phyloP scores from a whole-genome alignment of 2,329 filamentous ascomycete species.

The Phialophora chinensis region DNA sequence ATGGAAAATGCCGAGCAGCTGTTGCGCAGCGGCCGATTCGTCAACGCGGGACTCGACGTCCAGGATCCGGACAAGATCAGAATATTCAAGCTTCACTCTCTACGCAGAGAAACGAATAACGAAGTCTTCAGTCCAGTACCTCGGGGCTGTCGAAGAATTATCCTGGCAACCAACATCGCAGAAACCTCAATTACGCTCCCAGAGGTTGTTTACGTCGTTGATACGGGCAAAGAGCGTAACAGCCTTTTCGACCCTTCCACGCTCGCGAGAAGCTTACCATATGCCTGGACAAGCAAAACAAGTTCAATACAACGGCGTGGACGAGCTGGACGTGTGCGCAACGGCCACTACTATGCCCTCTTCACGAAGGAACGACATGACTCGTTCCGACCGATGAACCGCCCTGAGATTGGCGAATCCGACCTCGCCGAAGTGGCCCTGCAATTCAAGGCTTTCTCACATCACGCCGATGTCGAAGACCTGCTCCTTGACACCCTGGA shows the following conservation, averaged over 20 bases:
- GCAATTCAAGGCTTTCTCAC: slow-evolving; percentile 82
- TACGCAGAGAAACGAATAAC: slow-evolving; percentile 51
- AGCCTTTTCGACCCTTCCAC: slow-evolving; percentile 29
- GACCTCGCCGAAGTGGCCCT: slow-evolving; percentile 93
- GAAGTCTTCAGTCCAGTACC: slow-evolving; percentile 51
- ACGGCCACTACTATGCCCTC: slow-evolving; percentile 92
- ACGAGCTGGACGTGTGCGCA: slow-evolving; percentile 90
- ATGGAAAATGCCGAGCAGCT: slow-evolving; percentile 71
- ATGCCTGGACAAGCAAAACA: slow-evolving; percentile 60
- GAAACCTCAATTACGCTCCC: slow-evolving; percentile 98
- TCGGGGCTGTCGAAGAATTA: slow-evolving; percentile 80
- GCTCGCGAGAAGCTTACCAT: slow-evolving; percentile 20
- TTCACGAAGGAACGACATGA: slow-evolving; percentile 92
- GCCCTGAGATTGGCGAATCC: slow-evolving; percentile 90
- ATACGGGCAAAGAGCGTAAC: slow-evolving; percentile 75
- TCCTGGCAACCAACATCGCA: slow-evolving; percentile 95
- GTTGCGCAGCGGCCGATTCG: slow-evolving; percentile 39
- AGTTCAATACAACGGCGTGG: slow-evolving; percentile 95
- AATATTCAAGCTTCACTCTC: slow-evolving; percentile 56
- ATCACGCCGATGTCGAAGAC: slow-evolving; percentile 49
- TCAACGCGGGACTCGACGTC: slow-evolving; percentile 50
- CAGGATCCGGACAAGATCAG: slow-evolving; percentile 48
- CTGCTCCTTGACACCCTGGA: slow-evolving; percentile 87
- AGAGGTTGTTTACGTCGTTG: slow-evolving; percentile 94
- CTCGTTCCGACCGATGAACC: slow-evolving; percentile 76